Conservation (phyloP, 208 protist species). For the Paratrypanosoma confusum region DNA sequence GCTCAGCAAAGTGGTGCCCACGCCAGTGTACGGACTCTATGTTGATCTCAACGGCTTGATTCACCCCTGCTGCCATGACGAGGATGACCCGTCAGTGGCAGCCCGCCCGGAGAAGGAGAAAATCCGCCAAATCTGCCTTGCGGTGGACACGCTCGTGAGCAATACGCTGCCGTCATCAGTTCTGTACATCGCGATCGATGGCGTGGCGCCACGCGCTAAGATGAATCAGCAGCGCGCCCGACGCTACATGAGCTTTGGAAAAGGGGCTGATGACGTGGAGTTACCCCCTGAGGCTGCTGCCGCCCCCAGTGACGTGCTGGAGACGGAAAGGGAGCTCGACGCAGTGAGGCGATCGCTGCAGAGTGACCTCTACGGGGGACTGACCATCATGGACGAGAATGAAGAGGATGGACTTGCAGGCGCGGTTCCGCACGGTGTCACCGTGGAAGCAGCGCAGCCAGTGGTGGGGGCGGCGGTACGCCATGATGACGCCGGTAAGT, state of each 20-base stretch:
- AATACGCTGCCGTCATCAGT: conserved; percentile 91
- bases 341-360: conserved; percentile 15
- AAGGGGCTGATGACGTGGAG: neutral
- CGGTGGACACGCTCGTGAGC: conserved; percentile 95
- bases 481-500: conserved; percentile 14
- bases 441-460: neutral
- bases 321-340: conserved; percentile 37
- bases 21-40: conserved; percentile 79
- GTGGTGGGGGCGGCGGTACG: neutral
- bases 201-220: conserved; percentile 98
- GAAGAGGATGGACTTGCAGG: neutral
- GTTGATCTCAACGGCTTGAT: conserved; percentile 95
- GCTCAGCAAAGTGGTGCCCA: conserved; percentile 23
- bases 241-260: conserved; percentile 64
- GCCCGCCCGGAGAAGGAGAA: conserved; percentile 65
- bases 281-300: conserved; percentile 2
- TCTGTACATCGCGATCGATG: conserved; percentile 96
- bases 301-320: conserved; percentile 12
- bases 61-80: conserved; percentile 97
- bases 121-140: conserved; percentile 79
- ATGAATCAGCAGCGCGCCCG: conserved; percentile 99
- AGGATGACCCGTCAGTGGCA: conserved; percentile 55
- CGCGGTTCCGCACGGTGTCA: neutral
- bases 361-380: conserved; percentile 44
- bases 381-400: neutral